Evolutionary conservation across 2,329 filamentous ascomycete genomes (phyloP).

Genomic region (Colletotrichum simmondsii): DNA sequence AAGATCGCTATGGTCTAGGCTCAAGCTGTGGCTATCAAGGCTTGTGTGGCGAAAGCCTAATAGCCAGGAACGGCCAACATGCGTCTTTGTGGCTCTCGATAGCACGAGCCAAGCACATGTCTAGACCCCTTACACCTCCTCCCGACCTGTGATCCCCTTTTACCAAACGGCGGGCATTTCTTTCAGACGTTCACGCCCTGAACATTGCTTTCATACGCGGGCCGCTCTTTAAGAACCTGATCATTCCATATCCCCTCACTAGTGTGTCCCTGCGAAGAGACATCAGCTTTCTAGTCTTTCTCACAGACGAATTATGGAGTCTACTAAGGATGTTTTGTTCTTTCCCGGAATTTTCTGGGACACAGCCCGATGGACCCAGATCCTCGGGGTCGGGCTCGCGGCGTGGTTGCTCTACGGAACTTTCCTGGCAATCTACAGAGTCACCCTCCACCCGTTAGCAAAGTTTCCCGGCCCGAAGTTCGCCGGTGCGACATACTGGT

Average conservation of each 20-base stretch:
- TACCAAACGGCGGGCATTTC: not conserved
- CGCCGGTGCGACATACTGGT: constrained; percentile 37
- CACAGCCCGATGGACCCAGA: not conserved
- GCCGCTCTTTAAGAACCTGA: not conserved
- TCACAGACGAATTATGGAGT: no score
- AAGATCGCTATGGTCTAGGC: not conserved
- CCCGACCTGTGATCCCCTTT: not conserved
- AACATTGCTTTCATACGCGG: not conserved
- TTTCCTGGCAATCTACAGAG: constrained; percentile 27
- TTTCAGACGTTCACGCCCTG: not conserved
- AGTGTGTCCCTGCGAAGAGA: not conserved
- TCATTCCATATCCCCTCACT: not conserved
- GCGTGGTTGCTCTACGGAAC: constrained; percentile 4
- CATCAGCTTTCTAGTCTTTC: not conserved
- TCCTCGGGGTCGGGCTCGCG: not conserved
- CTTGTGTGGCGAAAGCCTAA: not conserved
- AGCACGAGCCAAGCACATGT: not conserved
- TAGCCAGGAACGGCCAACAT: not conserved
- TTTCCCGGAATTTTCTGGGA: not conserved
- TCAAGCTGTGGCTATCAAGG: not conserved
- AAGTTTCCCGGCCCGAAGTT: constrained; percentile 38
- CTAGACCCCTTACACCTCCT: not conserved
- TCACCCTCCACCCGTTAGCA: constrained; percentile 36
- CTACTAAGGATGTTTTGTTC: not conserved
- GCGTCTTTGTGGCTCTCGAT: not conserved